These are phyloP conservation scores for Fusarium odoratissimum DNA, from an alignment of 2,329 filamentous ascomycete species.

Conservation along the genomic window DNA sequence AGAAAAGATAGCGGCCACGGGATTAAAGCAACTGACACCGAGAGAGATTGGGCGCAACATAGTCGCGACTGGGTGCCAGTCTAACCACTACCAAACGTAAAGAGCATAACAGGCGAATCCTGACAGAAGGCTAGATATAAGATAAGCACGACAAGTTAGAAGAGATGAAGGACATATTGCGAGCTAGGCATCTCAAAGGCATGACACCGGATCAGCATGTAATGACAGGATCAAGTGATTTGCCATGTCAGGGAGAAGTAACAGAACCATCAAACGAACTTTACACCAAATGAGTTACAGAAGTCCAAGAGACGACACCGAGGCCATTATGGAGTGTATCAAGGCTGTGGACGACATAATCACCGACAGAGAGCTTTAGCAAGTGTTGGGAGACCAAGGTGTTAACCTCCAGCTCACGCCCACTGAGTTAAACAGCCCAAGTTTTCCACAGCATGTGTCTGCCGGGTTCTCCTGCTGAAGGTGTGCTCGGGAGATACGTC, in stretches of 20 bases:
- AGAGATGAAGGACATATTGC: background rate
- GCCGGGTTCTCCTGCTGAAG: too few relatives aligned
- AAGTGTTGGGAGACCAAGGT: background rate
- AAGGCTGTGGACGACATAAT: background rate
- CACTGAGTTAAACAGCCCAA: too few relatives aligned
- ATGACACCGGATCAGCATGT: background rate
- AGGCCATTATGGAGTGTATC: background rate
- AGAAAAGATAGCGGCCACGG: background rate
- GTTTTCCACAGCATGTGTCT: too few relatives aligned
- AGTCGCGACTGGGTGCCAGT: background rate
- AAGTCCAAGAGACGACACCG: background rate
- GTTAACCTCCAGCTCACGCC: background rate
- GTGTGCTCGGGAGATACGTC: too few relatives aligned
- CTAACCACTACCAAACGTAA: background rate
- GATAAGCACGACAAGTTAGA: background rate
- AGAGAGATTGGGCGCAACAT: background rate
- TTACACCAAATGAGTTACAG: background rate
- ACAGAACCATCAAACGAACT: background rate
- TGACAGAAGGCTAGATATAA: too few relatives aligned
- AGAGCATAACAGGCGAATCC: background rate
- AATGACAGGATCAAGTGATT: background rate
- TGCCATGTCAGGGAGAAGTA: background rate
- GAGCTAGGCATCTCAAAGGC: background rate
- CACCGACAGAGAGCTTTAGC: background rate
- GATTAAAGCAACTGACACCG: background rate